Percentiles rank a stretch among this genome's conserved stretches.
Conservation (phyloP, 106 monocot genomes). For the Acorus calamus region DNA sequence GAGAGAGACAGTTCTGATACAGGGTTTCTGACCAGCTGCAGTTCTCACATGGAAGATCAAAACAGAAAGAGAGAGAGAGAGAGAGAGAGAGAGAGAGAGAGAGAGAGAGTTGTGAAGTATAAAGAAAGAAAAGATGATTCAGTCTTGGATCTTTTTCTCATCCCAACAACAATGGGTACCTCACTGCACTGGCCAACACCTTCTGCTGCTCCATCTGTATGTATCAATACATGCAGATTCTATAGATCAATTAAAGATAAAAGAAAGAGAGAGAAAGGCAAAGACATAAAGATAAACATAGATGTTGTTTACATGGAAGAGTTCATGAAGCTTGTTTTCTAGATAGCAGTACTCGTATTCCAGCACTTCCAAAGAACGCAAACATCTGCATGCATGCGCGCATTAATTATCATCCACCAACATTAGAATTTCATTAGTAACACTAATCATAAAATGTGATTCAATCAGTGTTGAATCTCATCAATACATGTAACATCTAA, state of each 20-base stretch:
- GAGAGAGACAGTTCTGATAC: too few relatives aligned
- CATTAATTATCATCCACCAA: too few relatives aligned
- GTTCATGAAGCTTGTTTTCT: conserved; percentile 16
- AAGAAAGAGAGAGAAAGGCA: background rate
- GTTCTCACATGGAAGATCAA: too few relatives aligned
- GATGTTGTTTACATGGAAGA: conserved; percentile 12
- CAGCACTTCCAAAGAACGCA: conserved; percentile 16
- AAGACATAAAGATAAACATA: too few relatives aligned
- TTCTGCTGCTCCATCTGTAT: conserved; percentile 13
- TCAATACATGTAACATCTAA: too few relatives aligned
- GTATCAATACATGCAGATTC: background rate
- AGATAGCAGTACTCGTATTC: conserved; percentile 29
- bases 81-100: too few relatives aligned
- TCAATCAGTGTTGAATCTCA: too few relatives aligned
- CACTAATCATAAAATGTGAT: too few relatives aligned
- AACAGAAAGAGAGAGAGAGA: background rate
- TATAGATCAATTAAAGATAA: too few relatives aligned
- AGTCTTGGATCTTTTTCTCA: background rate
- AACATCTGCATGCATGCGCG: background rate
- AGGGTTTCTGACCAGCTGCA: too few relatives aligned
- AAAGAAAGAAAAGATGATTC: background rate
- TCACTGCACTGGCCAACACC: conserved; percentile 2
- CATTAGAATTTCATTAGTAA: too few relatives aligned
- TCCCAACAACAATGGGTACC: conserved; percentile 1
- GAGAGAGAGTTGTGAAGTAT: too few relatives aligned